These are phyloP conservation scores for Phycomyces blakesleeanus DNA, from an alignment of 192 early-diverging fungal species.

Conservation along the genomic window DNA sequence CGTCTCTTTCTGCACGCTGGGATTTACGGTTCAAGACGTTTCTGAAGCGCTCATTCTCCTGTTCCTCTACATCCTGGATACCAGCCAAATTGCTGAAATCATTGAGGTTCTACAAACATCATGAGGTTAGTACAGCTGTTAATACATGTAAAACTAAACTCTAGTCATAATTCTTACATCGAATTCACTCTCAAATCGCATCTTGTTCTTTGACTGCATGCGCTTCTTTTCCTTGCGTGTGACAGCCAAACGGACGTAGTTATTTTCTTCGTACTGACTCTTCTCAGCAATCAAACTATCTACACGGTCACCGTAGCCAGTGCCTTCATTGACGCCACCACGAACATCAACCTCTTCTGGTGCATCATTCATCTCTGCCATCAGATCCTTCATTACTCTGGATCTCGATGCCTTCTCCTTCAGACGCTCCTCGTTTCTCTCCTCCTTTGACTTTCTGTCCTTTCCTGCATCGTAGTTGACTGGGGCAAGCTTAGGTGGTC, in stretches of 20 bases:
- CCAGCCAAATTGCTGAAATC: conserved; percentile 51
- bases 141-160: not conserved
- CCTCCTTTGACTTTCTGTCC: conserved; percentile 45
- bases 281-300: conserved; percentile 62
- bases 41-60: conserved; percentile 37
- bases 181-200: conserved; percentile 82
- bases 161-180: conserved; percentile 52
- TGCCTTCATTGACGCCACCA: conserved; percentile 70
- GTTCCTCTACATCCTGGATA: conserved; percentile 46
- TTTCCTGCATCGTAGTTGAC: conserved; percentile 79
- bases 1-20: conserved; percentile 35
- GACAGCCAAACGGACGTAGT: conserved; percentile 74
- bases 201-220: conserved; percentile 50
- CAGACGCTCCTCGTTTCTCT: conserved; percentile 59
- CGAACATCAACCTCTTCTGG: conserved; percentile 73
- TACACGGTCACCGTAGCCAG: conserved; percentile 52
- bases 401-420: conserved; percentile 73
- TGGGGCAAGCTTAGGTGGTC: conserved; percentile 80
- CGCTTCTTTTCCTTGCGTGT: conserved; percentile 73
- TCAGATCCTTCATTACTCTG: conserved; percentile 79
- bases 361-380: conserved; percentile 78
- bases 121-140: too few relatives aligned
- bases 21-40: conserved; percentile 46
- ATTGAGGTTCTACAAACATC: conserved; percentile 45
- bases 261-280: conserved; percentile 81